Evolutionary conservation across 2,329 filamentous ascomycete species (phyloP), one percentile per base, ranked within the genome.

Genomic region (Ilyonectria robusta): DNA sequence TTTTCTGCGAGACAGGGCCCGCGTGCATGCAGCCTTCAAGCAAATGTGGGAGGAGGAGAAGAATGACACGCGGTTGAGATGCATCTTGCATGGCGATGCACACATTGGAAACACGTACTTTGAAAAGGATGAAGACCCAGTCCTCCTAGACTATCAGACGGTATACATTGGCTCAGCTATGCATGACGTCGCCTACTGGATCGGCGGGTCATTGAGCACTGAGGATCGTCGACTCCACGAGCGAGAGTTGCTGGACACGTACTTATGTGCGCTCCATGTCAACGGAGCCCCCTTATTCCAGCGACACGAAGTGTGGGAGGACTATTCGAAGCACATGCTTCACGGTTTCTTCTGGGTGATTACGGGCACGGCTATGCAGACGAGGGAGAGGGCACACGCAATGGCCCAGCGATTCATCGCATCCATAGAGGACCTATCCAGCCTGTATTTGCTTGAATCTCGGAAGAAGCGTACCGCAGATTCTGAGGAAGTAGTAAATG

Each of bases 301-400:
- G 1, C 9, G 37, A 1, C 29, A 65, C 5, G 46, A 46, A 2
- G 9, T 61, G 5, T 70, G 59, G 59, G 56, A 35, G 2, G 68
- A 70, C 17, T 68, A 70, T 7, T 15, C 42, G 11, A 58, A 21
- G 17, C 53, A 70, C 11, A 23, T 26, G 1, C 58, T 70, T 1
- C 47, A 70, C 13, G 64, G 68, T 7, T 68, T 70, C 21, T 37
- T 55, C 0, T 70, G 68, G 64, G 29, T 23, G 5, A 56, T 70
- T 4, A 54, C 57, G 10, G 53, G 57, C 0, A 47, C 68, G 1
- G 50, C 67, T 37, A 70, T 70, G 59, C 67, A 67, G 29, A 63
- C 21, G 17, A 55, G 46, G 6, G 63, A 70, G 7, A 29, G 59
- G 15, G 51, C 62, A 1, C 46, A 67, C 15, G 17, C n/a, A 1